These are phyloP conservation scores for Brassica cretica DNA, from an alignment of 345 rosid species.

Conservation along the genomic window DNA sequence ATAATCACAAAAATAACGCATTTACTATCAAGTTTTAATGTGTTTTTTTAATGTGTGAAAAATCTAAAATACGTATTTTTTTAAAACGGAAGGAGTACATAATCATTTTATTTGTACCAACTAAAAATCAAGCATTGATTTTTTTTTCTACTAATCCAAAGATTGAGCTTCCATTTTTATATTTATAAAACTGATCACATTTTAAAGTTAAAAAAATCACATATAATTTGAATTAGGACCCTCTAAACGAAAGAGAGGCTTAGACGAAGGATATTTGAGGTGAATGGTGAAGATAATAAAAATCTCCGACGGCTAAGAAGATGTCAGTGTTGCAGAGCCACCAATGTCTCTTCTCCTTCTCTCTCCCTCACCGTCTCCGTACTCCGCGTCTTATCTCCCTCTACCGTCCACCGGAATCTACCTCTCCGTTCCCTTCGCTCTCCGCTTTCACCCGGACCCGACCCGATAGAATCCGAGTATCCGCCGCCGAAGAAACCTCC, in stretches of 20 bases:
- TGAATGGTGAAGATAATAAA: slow-evolving; percentile 18
- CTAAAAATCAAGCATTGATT: background rate
- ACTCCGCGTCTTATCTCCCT: slow-evolving; percentile 29
- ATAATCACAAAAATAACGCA: no score
- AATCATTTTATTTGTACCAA: background rate
- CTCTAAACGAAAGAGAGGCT: background rate
- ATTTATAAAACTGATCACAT: background rate
- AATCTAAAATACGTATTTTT: no score
- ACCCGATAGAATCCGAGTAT: slow-evolving; percentile 40
- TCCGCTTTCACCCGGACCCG: slow-evolving; percentile 29
- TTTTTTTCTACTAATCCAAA: background rate
- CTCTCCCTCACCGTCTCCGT: slow-evolving; percentile 34
- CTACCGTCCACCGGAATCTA: slow-evolving; percentile 23
- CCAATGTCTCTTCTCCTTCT: slow-evolving; percentile 37
- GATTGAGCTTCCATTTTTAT: background rate
- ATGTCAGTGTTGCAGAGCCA: slow-evolving; percentile 52
- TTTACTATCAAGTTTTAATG: no score
- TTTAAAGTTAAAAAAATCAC: background rate
- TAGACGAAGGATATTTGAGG: slow-evolving; percentile 29
- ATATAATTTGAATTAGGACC: background rate
- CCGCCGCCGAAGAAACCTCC: slow-evolving; percentile 37
- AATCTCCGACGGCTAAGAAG: slow-evolving; percentile 22
- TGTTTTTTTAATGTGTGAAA: no score
- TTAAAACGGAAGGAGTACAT: no score
- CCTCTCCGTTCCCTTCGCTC: slow-evolving; percentile 20